Evolutionary conservation across 495 filamentous ascomycete species (phyloP).

Genomic region (Podospora didyma): DNA sequence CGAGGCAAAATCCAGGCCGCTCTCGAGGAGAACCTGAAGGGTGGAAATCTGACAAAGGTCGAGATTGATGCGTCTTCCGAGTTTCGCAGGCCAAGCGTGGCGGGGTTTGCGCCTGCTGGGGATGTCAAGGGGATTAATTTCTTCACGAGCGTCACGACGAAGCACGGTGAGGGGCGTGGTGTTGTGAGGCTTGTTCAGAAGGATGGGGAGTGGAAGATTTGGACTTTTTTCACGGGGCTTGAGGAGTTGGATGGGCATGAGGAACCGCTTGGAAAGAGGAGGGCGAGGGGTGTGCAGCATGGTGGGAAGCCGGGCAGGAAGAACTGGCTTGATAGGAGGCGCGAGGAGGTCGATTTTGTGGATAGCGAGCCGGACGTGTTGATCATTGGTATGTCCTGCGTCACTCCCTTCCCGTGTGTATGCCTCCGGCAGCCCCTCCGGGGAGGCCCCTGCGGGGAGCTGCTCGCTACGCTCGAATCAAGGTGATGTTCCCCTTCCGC

Average conservation of each 20-base stretch:
- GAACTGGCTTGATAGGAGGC: conserved; percentile 65
- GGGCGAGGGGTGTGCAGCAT: conserved; percentile 50
- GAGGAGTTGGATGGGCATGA: conserved; percentile 48
- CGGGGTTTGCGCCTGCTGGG: conserved; percentile 41
- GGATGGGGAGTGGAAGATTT: conserved; percentile 57
- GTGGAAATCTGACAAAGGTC: conserved; percentile 40
- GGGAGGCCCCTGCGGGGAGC: no score
- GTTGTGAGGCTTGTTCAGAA: conserved; percentile 53
- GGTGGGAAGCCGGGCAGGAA: conserved; percentile 39
- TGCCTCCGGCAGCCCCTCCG: no score
- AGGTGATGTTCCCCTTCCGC: no score
- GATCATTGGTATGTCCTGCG: conserved; percentile 53
- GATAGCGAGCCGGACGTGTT: conserved; percentile 59
- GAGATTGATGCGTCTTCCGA: conserved; percentile 46
- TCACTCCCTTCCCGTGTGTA: neutral
- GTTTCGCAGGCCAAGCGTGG: conserved; percentile 43
- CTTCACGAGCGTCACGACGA: conserved; percentile 49
- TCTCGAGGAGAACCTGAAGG: conserved; percentile 37
- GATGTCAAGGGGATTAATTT: conserved; percentile 48
- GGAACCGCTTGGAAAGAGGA: conserved; percentile 45
- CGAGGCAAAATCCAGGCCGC: conserved; percentile 46
- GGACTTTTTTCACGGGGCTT: conserved; percentile 58
- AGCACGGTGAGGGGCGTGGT: conserved; percentile 54
- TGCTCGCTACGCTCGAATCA: no score
- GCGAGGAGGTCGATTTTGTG: conserved; percentile 52